phyloP scores from a whole-genome alignment of 169 alveolate genomes.

The Eimeria falciformis region DNA sequence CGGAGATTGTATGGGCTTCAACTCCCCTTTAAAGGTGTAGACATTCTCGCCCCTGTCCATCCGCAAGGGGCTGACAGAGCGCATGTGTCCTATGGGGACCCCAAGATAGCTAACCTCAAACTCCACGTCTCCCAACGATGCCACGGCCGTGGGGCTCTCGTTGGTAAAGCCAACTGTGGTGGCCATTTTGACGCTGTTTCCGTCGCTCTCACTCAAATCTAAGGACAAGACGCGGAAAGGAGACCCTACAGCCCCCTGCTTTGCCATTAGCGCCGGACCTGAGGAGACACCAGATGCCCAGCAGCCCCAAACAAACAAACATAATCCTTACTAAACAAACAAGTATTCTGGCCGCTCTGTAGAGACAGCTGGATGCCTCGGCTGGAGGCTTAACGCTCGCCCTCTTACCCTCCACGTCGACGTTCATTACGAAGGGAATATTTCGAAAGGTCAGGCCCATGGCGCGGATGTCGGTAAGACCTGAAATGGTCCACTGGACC shows the following conservation, averaged over 20 bases:
- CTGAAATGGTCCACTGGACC: conserved; percentile 34
- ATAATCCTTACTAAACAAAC: not conserved
- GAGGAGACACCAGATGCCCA: not conserved
- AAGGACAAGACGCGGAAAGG: not conserved
- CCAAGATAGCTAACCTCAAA: not conserved
- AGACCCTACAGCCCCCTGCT: not conserved
- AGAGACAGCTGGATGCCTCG: not conserved
- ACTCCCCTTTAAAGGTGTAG: not conserved
- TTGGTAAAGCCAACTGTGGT: not conserved
- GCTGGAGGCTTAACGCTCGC: not conserved
- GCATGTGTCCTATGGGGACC: not conserved
- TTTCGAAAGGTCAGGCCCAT: conserved; percentile 19
- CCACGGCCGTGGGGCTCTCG: not conserved
- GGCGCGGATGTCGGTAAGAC: not conserved
- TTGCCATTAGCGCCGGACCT: not conserved
- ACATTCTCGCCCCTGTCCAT: not conserved
- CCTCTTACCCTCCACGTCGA: conserved; percentile 28
- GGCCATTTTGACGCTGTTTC: not conserved
- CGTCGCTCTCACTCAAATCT: not conserved
- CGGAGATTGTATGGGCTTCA: not conserved
- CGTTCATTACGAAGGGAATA: conserved; percentile 34
- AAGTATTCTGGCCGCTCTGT: not conserved
- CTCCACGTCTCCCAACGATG: not conserved
- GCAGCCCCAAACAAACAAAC: not conserved
- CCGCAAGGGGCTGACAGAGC: not conserved